Conservation (phyloP, 306 rosid species). For the Castanea crenata region DNA sequence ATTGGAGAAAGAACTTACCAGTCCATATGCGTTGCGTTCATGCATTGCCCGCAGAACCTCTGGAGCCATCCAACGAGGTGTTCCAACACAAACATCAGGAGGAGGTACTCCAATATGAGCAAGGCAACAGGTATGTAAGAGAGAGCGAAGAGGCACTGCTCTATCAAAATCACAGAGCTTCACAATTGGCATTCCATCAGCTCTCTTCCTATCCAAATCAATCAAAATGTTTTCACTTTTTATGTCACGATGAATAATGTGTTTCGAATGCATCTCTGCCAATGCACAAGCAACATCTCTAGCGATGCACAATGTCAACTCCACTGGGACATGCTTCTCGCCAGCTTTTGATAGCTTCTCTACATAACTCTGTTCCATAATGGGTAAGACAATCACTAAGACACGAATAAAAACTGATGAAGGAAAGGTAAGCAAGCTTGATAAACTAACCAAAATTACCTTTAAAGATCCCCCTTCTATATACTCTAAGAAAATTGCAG, state of each 20-base stretch:
- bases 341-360: slow-evolving; percentile 66
- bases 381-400: slow-evolving; percentile 6
- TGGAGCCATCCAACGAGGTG: slow-evolving; percentile 99
- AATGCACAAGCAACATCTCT: slow-evolving; percentile 83
- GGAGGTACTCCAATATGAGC: slow-evolving; percentile 83
- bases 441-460: slow-evolving; percentile 39
- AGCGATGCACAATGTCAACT: slow-evolving; percentile 66
- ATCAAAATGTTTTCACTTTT: slow-evolving; percentile 89
- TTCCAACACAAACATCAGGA: slow-evolving; percentile 83
- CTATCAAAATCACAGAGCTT: slow-evolving; percentile 98
- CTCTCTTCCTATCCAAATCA: slow-evolving; percentile 67
- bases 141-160: slow-evolving; percentile 86
- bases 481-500: slow-evolving; percentile 82
- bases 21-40: slow-evolving; percentile 56
- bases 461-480: slow-evolving; percentile 82
- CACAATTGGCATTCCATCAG: slow-evolving; percentile 70
- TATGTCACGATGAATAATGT: slow-evolving; percentile 91
- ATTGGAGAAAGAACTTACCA: slow-evolving; percentile 49
- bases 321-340: slow-evolving; percentile 63
- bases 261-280: slow-evolving; percentile 80
- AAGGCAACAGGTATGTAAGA: slow-evolving; percentile 78
- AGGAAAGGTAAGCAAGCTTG: background rate
- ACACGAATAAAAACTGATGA: background rate
- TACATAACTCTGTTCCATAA: slow-evolving; percentile 58
- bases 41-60: slow-evolving; percentile 90